Base-by-base conservation (phyloP, 202 grass and related monocot genomes). In the Schoenoplectus tabernaemontani region DNA sequence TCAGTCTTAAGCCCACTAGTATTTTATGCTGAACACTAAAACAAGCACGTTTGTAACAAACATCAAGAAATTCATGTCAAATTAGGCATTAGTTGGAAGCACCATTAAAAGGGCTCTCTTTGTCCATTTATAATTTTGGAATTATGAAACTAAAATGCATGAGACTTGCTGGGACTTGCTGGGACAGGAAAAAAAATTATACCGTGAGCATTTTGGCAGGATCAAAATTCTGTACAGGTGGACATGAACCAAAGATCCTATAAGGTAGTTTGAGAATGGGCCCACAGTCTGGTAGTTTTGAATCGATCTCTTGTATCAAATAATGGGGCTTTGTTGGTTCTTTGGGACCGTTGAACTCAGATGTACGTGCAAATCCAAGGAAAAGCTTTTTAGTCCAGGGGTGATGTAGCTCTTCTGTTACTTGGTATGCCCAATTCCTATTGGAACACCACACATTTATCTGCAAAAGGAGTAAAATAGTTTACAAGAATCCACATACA, bases 181-280 rank as follows among this genome's bases (percentile, higher is more conserved):
- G n/a, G n/a, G n/a, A n/a, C n/a, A 51, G 8, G 48, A 56, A n/a
- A 56, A 43, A 78, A 70, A 22, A 13, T 20, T 34, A 83, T 87
- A 99, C 96, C 9, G 96, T 93, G 26, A 99, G 96, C 96, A 99
- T 99, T 89, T 96, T 99, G 79, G 96, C 91, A 83, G 92, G 96
- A 85, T 99, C 96, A 28, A 99, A 99, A 81, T 93, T 99, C 82
- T 84, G 89, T 87, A 99, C 89, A 20, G 96, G 96, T 3, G 90
- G 96, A 86, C 88, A 99, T 65, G 96, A 99, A 68, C 96, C 96
- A 83, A 99, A 99, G 82, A 99, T 99, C 79, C 88, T 89, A 77
- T 96, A 96, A 4, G 96, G 92, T 66, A 99, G 65, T 57, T 96
- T 88, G 48, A 99, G 82, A 72, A 95, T 69, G 1, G 92, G 92